Evolutionary conservation across 306 rosid genomes (phyloP).

Genomic region (Corylus heterophylla): DNA sequence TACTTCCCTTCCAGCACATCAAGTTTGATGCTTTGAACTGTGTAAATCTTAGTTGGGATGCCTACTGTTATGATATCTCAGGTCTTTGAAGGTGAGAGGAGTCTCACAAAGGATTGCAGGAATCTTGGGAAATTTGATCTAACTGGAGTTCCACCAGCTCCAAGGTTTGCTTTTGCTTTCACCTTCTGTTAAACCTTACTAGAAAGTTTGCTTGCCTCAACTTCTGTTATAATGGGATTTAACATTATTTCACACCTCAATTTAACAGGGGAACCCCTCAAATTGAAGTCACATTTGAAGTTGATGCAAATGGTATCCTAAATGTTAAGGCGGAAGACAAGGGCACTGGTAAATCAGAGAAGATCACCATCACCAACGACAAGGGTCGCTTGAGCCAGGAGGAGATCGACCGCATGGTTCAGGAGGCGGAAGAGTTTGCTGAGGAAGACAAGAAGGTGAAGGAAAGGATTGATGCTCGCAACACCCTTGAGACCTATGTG

Average conservation of each 20-base stretch:
- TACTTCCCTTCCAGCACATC: neutral
- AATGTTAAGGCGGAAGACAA: constrained; percentile 97
- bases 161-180: constrained; percentile 64
- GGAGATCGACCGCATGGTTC: constrained; percentile 95
- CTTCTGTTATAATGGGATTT: neutral
- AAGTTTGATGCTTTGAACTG: neutral
- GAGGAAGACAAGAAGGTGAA: constrained; percentile 98
- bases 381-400: constrained; percentile 97
- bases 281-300: constrained; percentile 98
- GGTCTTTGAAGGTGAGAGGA: constrained; percentile 99
- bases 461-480: constrained; percentile 92
- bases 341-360: constrained; percentile 96
- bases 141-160: constrained; percentile 93
- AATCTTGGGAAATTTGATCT: constrained; percentile 95
- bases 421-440: constrained; percentile 92
- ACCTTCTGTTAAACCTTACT: neutral
- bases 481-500: constrained; percentile 77
- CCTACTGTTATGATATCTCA: constrained; percentile 19
- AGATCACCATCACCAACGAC: constrained; percentile 96
- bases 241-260: constrained; percentile 6
- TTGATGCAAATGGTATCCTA: constrained; percentile 94
- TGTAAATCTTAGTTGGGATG: neutral
- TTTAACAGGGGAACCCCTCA: constrained; percentile 94
- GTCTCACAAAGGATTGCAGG: constrained; percentile 97
- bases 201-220: neutral